Evolutionary conservation across 306 rosid species (phyloP).

Genomic region (Cucumis hystrix): DNA sequence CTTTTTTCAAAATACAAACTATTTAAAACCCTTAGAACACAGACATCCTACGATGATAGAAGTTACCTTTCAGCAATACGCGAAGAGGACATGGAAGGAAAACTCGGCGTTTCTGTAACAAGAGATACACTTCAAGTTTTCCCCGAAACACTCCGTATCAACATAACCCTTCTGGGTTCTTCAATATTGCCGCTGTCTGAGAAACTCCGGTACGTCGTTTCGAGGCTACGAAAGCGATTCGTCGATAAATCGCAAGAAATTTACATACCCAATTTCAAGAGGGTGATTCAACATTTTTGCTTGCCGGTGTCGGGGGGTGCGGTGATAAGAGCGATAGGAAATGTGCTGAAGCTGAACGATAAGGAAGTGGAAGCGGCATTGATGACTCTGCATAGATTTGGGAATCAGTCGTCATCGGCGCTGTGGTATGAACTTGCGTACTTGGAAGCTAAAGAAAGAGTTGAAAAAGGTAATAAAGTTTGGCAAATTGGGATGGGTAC

Average conservation of each 20-base stretch:
- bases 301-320: slow-evolving; percentile 50
- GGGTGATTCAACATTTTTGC: slow-evolving; percentile 49
- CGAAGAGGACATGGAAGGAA: slow-evolving; percentile 66
- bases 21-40: slow-evolving; percentile 33
- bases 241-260: slow-evolving; percentile 24
- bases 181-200: slow-evolving; percentile 44
- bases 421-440: slow-evolving; percentile 77
- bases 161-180: slow-evolving; percentile 28
- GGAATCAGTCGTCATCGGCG: slow-evolving; percentile 67
- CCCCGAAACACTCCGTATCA: slow-evolving; percentile 31
- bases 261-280: slow-evolving; percentile 58
- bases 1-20: slow-evolving; percentile 37
- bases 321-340: slow-evolving; percentile 43
- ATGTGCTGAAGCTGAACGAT: slow-evolving; percentile 55
- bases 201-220: slow-evolving; percentile 27
- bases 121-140: background rate
- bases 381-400: slow-evolving; percentile 76
- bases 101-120: slow-evolving; percentile 49
- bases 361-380: slow-evolving; percentile 54
- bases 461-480: slow-evolving; percentile 41
- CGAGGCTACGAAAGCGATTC: slow-evolving; percentile 18
- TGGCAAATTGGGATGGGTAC: slow-evolving; percentile 79
- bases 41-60: slow-evolving; percentile 52
- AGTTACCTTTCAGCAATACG: slow-evolving; percentile 48
- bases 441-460: slow-evolving; percentile 63